Conservation (phyloP, 805 yeast genomes). For the Candida pseudofarinosa region DNA sequence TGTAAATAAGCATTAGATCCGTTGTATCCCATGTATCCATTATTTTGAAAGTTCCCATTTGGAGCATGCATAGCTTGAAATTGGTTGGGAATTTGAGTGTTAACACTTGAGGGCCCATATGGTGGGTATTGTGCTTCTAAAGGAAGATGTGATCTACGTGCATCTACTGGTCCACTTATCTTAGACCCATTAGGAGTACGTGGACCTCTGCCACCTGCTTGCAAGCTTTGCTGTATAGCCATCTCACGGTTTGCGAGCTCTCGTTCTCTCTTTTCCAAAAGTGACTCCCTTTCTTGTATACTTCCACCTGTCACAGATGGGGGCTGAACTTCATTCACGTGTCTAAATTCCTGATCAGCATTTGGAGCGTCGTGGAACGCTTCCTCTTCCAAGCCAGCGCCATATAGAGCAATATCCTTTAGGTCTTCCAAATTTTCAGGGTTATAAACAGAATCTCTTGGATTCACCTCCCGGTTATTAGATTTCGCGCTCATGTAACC, state of each 20-base stretch:
- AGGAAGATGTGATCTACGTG: conserved; percentile 1
- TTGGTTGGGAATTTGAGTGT: conserved; percentile 5
- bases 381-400: conserved; percentile 28
- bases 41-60: conserved; percentile 5
- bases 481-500: neutral
- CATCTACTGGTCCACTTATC: neutral
- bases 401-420: conserved; percentile 34
- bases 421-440: conserved; percentile 31
- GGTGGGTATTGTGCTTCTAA: conserved; percentile 7
- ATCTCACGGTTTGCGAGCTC: conserved; percentile 15
- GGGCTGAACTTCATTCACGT: no score
- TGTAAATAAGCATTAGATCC: conserved; percentile 4
- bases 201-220: neutral
- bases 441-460: conserved; percentile 16
- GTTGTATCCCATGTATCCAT: conserved; percentile 2
- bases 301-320: neutral
- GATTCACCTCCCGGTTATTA: neutral
- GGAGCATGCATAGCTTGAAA: conserved; percentile 2
- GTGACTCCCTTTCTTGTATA: conserved; percentile 19
- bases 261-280: conserved; percentile 23
- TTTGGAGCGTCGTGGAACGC: conserved; percentile 1
- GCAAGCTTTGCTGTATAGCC: neutral
- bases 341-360: neutral
- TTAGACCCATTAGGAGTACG: conserved; percentile 1
- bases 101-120: conserved; percentile 3